These are phyloP conservation scores for Triangularia verruculosa DNA, from an alignment of 2,329 filamentous ascomycete species.

Conservation along the genomic window DNA sequence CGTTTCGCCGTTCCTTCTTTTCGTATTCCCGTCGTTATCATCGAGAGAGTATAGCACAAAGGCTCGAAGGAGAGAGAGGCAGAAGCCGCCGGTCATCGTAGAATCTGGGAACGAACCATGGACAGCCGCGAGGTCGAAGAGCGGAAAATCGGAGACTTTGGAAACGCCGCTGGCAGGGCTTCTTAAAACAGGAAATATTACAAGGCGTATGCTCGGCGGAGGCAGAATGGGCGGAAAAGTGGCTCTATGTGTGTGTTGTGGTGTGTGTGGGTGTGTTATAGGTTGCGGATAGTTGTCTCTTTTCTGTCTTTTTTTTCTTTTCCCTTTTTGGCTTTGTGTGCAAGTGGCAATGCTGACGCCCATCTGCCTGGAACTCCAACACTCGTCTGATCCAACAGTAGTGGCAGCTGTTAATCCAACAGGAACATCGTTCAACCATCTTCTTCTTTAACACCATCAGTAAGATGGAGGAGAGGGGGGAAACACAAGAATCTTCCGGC, in stretches of 20 bases:
- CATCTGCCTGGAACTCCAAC: not conserved
- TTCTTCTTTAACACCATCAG: not conserved
- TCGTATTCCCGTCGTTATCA: slow-evolving; percentile 26
- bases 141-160: not conserved
- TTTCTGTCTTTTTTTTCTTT: not conserved
- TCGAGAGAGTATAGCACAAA: slow-evolving; percentile 21
- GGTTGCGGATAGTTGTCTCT: not conserved
- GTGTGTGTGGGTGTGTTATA: not conserved
- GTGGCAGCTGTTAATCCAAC: not conserved
- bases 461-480: not conserved
- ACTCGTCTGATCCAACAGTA: not conserved
- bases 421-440: not conserved
- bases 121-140: not conserved
- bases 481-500: not conserved
- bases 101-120: slow-evolving; percentile 2
- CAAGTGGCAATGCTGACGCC: not conserved
- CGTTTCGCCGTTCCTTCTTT: slow-evolving; percentile 23
- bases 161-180: not conserved
- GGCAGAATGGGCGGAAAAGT: not conserved
- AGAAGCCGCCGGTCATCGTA: slow-evolving; percentile 4
- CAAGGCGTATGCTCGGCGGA: not conserved
- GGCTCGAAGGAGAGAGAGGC: slow-evolving; percentile 3
- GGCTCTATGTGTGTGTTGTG: not conserved
- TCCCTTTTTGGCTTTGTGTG: not conserved
- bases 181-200: slow-evolving; percentile 8